These are phyloP conservation scores for Xylariaceae sp. DNA, from an alignment of 2,329 filamentous ascomycete genomes.

Conservation along the genomic window DNA sequence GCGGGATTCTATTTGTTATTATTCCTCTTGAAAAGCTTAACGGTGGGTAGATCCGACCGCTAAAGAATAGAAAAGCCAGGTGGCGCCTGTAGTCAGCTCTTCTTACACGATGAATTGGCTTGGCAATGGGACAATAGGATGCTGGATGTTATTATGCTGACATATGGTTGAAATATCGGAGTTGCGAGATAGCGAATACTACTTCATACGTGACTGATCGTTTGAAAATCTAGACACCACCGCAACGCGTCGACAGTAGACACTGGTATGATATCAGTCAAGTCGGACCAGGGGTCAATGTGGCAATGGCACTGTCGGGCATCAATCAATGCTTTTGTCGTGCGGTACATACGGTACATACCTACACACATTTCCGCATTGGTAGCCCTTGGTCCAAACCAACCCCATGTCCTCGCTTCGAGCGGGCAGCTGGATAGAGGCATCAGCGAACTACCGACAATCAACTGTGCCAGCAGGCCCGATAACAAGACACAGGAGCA, in stretches of 20 bases:
- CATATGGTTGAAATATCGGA: constrained; percentile 1
- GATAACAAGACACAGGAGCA: constrained; percentile 4
- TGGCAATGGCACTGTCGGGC: background rate
- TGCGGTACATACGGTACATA: constrained; percentile 7
- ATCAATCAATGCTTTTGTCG: constrained; percentile 10
- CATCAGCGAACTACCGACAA: constrained; percentile 2
- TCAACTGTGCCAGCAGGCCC: constrained; percentile 3
- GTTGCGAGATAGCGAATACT: constrained; percentile 12
- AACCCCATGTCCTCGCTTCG: background rate
- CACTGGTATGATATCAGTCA: constrained; percentile 3
- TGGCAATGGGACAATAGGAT: background rate
- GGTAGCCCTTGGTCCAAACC: constrained; percentile 2
- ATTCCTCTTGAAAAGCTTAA: constrained; percentile 1
- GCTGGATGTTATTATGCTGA: background rate
- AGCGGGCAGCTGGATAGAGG: constrained; percentile 10
- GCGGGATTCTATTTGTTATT: constrained; percentile 16
- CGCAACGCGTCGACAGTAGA: background rate
- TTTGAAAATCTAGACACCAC: constrained; percentile 7
- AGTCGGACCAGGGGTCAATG: background rate
- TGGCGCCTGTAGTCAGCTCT: constrained; percentile 1
- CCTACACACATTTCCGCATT: constrained; percentile 6
- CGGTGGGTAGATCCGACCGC: constrained; percentile 3
- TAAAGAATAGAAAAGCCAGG: background rate
- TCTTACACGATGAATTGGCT: constrained; percentile 1
- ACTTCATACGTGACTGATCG: constrained; percentile 3